Conservation (phyloP, 805 yeast genomes). For the Dipodascus geniculatus region DNA sequence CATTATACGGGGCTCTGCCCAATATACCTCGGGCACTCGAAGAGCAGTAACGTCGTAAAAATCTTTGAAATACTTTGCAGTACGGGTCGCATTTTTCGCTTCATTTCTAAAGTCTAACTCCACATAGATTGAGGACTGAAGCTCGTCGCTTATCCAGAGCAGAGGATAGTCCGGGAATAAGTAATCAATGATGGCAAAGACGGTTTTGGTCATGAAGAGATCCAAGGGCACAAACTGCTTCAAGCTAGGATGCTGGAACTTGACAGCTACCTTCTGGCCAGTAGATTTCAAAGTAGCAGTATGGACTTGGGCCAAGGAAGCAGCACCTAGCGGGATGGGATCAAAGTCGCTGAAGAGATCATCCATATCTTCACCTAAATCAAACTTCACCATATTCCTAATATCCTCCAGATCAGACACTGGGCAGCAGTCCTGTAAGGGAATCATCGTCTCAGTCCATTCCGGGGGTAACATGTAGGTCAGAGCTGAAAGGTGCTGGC, state of each 20-base stretch:
- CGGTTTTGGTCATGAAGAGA: slow-evolving; percentile 61
- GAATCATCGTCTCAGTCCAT: slow-evolving; percentile 93
- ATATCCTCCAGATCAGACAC: slow-evolving; percentile 62
- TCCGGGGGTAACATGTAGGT: slow-evolving; percentile 82
- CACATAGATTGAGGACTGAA: slow-evolving; percentile 75
- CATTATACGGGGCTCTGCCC: slow-evolving; percentile 58
- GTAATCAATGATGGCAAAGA: slow-evolving; percentile 59
- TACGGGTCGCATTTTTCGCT: slow-evolving; percentile 66
- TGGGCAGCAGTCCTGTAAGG: slow-evolving; percentile 87
- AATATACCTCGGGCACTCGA: slow-evolving; percentile 59
- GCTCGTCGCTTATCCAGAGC: slow-evolving; percentile 91
- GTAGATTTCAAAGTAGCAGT: slow-evolving; percentile 46
- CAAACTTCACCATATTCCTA: slow-evolving; percentile 50
- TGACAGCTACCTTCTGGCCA: slow-evolving; percentile 79
- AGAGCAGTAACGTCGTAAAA: slow-evolving; percentile 57
- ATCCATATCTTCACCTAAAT: slow-evolving; percentile 47
- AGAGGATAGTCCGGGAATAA: slow-evolving; percentile 91
- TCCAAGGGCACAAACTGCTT: slow-evolving; percentile 86
- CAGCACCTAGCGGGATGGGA: slow-evolving; percentile 79
- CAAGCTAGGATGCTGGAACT: slow-evolving; percentile 85
- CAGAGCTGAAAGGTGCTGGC: slow-evolving; percentile 89
- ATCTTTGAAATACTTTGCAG: slow-evolving; percentile 52
- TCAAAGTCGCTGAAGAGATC: slow-evolving; percentile 61
- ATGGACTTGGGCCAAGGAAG: slow-evolving; percentile 95
- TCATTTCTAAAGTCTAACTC: slow-evolving; percentile 84